Percentiles rank a stretch among this genome's conserved stretches.
Conservation (phyloP, 2,329 filamentous ascomycete species). For the Scolecobasidium constrictum region DNA sequence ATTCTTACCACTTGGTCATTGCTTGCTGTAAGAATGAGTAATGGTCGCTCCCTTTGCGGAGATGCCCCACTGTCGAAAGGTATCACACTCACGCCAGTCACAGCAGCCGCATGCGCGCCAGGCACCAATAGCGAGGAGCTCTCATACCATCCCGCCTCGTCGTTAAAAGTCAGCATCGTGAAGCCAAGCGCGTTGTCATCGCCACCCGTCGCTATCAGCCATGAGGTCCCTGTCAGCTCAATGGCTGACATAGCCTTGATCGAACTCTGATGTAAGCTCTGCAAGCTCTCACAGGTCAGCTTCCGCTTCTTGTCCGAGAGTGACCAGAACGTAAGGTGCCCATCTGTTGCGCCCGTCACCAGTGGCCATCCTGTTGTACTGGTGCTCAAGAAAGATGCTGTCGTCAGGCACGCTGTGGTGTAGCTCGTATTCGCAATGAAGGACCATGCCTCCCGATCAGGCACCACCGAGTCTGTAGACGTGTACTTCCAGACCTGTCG, state of each 20-base stretch:
- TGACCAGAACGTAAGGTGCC: conserved; percentile 55
- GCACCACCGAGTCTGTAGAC: conserved; percentile 11
- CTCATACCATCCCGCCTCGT: conserved; percentile 11
- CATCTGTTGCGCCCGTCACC: conserved; percentile 71
- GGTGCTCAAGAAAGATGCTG: conserved; percentile 34
- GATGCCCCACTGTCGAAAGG: not conserved
- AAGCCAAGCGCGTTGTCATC: conserved; percentile 76
- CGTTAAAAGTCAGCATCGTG: conserved; percentile 29
- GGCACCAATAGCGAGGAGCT: conserved; percentile 31
- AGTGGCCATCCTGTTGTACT: conserved; percentile 14
- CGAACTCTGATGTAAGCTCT: conserved; percentile 59
- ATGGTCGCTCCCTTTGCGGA: conserved; percentile 5
- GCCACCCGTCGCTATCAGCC: conserved; percentile 62
- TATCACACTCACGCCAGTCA: conserved; percentile 44
- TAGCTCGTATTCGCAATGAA: conserved; percentile 30
- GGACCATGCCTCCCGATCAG: conserved; percentile 19
- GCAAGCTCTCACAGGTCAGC: conserved; percentile 6
- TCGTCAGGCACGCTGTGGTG: conserved; percentile 56
- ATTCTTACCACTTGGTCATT: conserved; percentile 39
- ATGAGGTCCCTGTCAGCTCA: conserved; percentile 20
- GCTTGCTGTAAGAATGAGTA: conserved; percentile 25
- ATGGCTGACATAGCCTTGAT: conserved; percentile 49
- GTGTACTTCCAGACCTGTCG: conserved; percentile 34
- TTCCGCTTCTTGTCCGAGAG: conserved; percentile 2
- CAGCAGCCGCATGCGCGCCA: conserved; percentile 59